phyloP scores from a whole-genome alignment of 73 alveolate genomes.

The Strombidium stylifer region DNA sequence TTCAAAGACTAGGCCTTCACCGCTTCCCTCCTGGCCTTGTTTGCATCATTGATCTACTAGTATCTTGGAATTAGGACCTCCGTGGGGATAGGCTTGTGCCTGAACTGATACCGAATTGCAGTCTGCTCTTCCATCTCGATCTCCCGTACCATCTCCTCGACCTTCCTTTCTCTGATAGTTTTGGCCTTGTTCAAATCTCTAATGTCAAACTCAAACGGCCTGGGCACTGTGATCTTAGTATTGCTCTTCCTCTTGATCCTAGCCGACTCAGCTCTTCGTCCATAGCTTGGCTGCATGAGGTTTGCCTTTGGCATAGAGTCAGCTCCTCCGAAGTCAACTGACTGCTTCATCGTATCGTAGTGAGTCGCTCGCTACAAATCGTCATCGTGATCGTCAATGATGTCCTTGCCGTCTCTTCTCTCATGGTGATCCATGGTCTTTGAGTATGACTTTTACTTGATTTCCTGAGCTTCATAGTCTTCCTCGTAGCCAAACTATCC shows the following conservation, averaged over 20 bases:
- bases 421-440: too few relatives aligned
- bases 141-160: conserved; percentile 73
- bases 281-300: too few relatives aligned
- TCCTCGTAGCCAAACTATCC: conserved; percentile 36
- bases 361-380: neutral
- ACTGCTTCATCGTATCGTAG: too few relatives aligned
- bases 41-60: conserved; percentile 60
- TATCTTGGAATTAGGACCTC: conserved; percentile 62
- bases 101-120: conserved; percentile 37
- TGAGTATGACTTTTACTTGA: neutral
- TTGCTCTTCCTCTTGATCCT: conserved; percentile 31
- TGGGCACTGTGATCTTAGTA: conserved; percentile 76
- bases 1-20: conserved; percentile 62
- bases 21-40: conserved; percentile 70
- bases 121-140: conserved; percentile 58
- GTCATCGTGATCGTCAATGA: neutral
- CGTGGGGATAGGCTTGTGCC: conserved; percentile 71
- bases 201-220: conserved; percentile 74
- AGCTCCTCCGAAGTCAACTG: too few relatives aligned
- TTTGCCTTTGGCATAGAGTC: too few relatives aligned
- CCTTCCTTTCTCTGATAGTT: conserved; percentile 65
- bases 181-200: conserved; percentile 67
- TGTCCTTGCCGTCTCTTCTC: too few relatives aligned
- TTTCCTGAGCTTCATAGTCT: conserved; percentile 4
- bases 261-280: too few relatives aligned